phyloP scores from a whole-genome alignment of 2,329 filamentous ascomycete genomes.

The Zymoseptoria tritici region DNA sequence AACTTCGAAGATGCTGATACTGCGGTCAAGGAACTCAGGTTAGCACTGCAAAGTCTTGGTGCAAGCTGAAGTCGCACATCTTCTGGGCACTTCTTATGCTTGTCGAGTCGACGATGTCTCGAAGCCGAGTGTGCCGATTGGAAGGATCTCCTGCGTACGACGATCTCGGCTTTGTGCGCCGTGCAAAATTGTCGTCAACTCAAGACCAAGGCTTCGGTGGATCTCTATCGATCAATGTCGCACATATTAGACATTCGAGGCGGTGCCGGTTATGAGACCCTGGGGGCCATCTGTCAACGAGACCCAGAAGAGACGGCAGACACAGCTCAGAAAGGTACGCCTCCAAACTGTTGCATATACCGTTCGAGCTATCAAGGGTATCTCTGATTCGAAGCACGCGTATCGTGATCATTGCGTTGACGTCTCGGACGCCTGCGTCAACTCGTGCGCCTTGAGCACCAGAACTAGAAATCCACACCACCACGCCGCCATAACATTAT shows the following conservation, averaged over 20 bases:
- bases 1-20: constrained; percentile 95
- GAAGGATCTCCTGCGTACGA: no score
- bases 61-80: constrained; percentile 40
- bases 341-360: neutral
- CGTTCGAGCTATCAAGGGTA: neutral
- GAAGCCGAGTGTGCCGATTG: neutral
- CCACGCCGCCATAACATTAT: neutral
- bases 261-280: no score
- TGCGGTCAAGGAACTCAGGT: constrained; percentile 74
- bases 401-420: neutral
- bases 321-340: no score
- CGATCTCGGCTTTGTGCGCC: no score
- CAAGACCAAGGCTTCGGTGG: no score
- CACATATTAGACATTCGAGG: no score
- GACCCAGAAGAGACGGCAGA: no score
- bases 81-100: no score
- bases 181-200: no score
- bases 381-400: neutral
- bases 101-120: neutral
- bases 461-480: neutral
- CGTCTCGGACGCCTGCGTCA: neutral
- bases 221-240: no score
- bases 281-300: no score
- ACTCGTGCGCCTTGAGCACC: neutral
- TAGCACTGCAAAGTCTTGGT: constrained; percentile 64